Evolutionary conservation across 306 rosid genomes (phyloP).

Genomic region (Astragalus glycyphyllos): DNA sequence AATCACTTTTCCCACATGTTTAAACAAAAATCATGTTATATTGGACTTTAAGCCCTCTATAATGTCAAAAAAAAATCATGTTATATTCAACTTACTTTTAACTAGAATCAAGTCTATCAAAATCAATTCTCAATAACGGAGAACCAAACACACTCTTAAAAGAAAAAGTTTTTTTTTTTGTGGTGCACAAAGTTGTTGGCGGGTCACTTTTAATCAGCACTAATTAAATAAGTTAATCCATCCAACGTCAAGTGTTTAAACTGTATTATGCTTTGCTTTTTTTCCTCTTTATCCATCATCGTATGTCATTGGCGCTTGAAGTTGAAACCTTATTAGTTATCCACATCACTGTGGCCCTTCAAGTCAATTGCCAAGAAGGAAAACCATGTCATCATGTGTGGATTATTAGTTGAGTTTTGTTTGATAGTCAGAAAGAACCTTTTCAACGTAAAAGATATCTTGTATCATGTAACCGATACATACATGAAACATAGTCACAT

Average conservation of each 20-base stretch:
- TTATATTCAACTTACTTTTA: no score
- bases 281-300: neutral
- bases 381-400: neutral
- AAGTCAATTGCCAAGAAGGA: neutral
- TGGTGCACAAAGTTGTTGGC: constrained; percentile 44
- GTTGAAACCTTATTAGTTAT: constrained; percentile 36
- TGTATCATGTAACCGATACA: neutral
- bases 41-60: no score
- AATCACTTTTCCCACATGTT: no score
- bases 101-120: no score
- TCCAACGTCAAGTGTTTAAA: constrained; percentile 30
- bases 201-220: constrained; percentile 44
- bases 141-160: no score
- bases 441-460: neutral
- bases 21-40: no score
- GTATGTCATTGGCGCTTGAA: constrained; percentile 25
- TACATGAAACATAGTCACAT: neutral
- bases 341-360: neutral
- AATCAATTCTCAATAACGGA: no score
- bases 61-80: no score
- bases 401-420: constrained; percentile 18
- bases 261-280: constrained; percentile 26
- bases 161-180: constrained; percentile 27
- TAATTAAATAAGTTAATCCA: constrained; percentile 25
- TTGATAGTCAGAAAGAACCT: constrained; percentile 32